Evolutionary conservation across 805 yeast species (phyloP).

Genomic region (Naumovozyma dairenensis): DNA sequence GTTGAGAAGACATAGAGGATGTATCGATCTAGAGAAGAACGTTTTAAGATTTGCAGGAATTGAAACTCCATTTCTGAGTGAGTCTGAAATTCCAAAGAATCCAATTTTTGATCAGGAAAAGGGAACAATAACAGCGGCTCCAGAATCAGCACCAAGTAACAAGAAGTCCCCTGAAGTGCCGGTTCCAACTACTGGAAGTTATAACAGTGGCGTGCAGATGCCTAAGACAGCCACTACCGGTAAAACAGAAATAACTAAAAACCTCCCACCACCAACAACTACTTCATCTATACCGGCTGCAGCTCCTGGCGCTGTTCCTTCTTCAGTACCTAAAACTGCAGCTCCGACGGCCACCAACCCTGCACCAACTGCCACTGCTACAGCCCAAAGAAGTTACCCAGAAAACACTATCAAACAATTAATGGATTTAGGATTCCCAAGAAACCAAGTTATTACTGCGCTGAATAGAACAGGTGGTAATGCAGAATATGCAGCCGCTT

Average conservation of each 20-base stretch:
- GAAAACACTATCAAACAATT: constrained; percentile 39
- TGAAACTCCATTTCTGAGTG: constrained; percentile 63
- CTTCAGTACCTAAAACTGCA: constrained; percentile 6
- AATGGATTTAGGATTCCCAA: constrained; percentile 60
- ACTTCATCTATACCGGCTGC: background rate
- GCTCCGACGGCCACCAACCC: constrained; percentile 7
- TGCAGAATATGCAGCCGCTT: constrained; percentile 76
- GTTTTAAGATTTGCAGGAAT: constrained; percentile 62
- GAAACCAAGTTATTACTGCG: constrained; percentile 55
- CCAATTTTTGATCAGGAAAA: constrained; percentile 3
- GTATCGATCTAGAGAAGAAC: constrained; percentile 61
- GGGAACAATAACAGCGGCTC: background rate
- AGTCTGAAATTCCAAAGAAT: constrained; percentile 51
- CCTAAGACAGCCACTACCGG: background rate
- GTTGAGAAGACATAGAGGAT: constrained; percentile 81
- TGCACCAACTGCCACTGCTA: background rate
- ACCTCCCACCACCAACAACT: constrained; percentile 1
- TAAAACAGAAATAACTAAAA: background rate
- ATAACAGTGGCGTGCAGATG: no score
- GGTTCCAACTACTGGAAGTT: no score
- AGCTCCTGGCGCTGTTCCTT: background rate
- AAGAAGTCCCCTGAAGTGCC: no score
- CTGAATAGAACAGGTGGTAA: constrained; percentile 62
- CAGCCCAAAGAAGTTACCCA: constrained; percentile 12
- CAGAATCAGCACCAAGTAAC: background rate